A percentile compares a stretch with the other conserved stretches of the same genome.
Evolutionary conservation across 805 yeast species (phyloP).

Genomic region (Helenozyma baotianmanensis): DNA sequence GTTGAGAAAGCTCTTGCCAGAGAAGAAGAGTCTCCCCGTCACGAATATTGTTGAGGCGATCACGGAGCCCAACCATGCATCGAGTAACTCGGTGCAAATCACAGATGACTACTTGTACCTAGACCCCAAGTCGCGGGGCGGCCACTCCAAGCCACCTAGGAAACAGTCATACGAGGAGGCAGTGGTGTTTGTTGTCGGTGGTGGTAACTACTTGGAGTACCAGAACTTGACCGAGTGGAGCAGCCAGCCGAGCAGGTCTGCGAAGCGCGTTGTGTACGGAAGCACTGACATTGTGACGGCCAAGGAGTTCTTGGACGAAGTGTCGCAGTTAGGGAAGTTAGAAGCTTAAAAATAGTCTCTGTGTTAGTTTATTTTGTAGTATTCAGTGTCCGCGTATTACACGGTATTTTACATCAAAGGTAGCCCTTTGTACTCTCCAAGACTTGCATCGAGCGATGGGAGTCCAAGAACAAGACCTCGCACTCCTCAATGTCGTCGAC

Average conservation of each 20-base stretch:
- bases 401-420: constrained; percentile 18
- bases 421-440: constrained; percentile 46
- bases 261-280: constrained; percentile 74
- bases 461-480: constrained; percentile 77
- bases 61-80: constrained; percentile 72
- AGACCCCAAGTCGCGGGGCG: constrained; percentile 89
- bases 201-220: constrained; percentile 92
- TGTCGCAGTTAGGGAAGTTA: constrained; percentile 31
- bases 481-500: constrained; percentile 80
- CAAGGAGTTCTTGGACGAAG: constrained; percentile 61
- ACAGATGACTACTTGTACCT: constrained; percentile 89
- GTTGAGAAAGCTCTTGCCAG: constrained; percentile 81
- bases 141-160: constrained; percentile 83
- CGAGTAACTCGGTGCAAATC: constrained; percentile 57
- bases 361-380: not conserved
- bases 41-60: constrained; percentile 89
- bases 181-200: constrained; percentile 90
- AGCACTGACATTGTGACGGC: constrained; percentile 77
- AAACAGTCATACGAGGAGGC: constrained; percentile 78
- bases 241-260: constrained; percentile 26
- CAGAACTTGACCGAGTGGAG: constrained; percentile 93
- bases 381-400: too few relatives aligned
- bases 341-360: constrained; percentile 2
- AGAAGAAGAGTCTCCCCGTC: constrained; percentile 80
- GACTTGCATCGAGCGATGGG: constrained; percentile 71